phyloP scores from a whole-genome alignment of 1,284 basidiomycete species.

The Cerioporus squamosus region DNA sequence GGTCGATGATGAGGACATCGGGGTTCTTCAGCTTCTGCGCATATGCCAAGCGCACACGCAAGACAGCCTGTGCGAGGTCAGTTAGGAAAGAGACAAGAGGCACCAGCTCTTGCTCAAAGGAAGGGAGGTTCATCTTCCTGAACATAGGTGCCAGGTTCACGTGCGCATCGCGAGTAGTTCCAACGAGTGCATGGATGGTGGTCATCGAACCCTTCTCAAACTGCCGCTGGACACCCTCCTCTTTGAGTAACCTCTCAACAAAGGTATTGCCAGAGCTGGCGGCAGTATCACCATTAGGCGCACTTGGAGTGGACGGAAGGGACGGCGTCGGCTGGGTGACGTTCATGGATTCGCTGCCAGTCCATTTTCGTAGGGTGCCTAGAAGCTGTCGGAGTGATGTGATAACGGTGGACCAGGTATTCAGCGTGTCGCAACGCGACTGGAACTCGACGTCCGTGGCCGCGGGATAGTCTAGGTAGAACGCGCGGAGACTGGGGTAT shows the following conservation, averaged over 20 bases:
- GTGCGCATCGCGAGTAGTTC: constrained; percentile 87
- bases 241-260: constrained; percentile 94
- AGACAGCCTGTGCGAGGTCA: constrained; percentile 89
- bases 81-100: constrained; percentile 96
- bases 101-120: constrained; percentile 92
- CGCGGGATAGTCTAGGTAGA: constrained; percentile 78
- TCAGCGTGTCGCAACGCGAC: constrained; percentile 82
- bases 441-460: constrained; percentile 74
- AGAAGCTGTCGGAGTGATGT: constrained; percentile 81
- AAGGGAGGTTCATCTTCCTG: constrained; percentile 87
- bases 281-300: constrained; percentile 17
- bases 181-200: constrained; percentile 86
- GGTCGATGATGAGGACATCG: constrained; percentile 90
- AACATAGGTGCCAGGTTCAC: constrained; percentile 80
- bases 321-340: constrained; percentile 72
- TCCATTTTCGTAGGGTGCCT: constrained; percentile 85
- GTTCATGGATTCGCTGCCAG: constrained; percentile 88
- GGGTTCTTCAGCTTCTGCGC: constrained; percentile 91
- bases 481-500: constrained; percentile 84
- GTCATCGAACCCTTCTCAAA: constrained; percentile 94
- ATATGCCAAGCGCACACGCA: constrained; percentile 90
- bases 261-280: constrained; percentile 73
- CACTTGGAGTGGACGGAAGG: constrained; percentile 20
- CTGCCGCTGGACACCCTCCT: constrained; percentile 92
- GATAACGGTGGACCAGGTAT: constrained; percentile 88